Base-by-base conservation (phyloP, 306 rosid species). In the Sechiopsis laciniata region DNA sequence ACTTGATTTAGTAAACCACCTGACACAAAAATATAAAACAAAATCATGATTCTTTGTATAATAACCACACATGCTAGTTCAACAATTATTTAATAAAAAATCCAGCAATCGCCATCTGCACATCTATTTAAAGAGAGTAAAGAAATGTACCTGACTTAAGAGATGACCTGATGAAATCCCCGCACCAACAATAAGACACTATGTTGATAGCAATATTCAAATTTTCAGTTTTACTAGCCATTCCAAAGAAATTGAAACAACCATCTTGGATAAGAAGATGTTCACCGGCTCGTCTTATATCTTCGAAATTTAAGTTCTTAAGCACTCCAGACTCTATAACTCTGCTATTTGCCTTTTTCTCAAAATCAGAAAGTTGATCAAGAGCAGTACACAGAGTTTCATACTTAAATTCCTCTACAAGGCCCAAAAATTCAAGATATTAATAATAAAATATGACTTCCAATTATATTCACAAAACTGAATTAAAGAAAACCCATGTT, bases 161-260 rank as follows among this genome's bases (percentile, higher is more conserved):
- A 75, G 91, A 85, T 59, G 99, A 91, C 60, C 95, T 86, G 45
- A 95, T 91, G 79, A 95, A 93, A 81, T 91, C 99, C 67, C 88
- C 96, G 14, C 99, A 95, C 99, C 99, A 95, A 87, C 99, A 95
- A 76, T 89, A 95, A 11, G 99, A 95, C 74, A 95, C 93, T 79
- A 95, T 80, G 83, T 95, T 95, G 67, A 95, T 88, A 35, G 79
- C 86, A 54, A 88, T 85, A 64, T 88, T 87, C 76, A 91, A 80
- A 46, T 82, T 88, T 77, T 88, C 93, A 56, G 80, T 85, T 83
- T 87, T 87, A 10, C 82, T 78, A 73, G 86, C 70, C 53, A 60
- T 81, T 84, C 82, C 82, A 67, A 95, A 95, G 86, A 95, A 95
- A 80, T 81, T 74, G 69, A 83, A 77, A 80, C 99, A 95, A 48